These are phyloP conservation scores for Fusarium solani-melongenae DNA, from an alignment of 2,329 filamentous ascomycete genomes.

Conservation along the genomic window DNA sequence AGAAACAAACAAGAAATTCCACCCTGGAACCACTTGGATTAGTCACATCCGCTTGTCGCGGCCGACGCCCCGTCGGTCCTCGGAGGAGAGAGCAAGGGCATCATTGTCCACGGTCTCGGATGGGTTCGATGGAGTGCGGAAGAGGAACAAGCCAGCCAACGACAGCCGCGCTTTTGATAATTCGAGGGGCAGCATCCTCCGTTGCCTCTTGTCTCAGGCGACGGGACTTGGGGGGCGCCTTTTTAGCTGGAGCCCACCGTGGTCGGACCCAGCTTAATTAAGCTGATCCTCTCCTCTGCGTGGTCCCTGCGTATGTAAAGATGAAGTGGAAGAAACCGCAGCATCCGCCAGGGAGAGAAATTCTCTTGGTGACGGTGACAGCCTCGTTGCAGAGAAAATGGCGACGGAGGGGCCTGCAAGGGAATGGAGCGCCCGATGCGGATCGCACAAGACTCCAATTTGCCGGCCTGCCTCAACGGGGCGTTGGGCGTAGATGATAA, in stretches of 20 bases:
- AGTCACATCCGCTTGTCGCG: slow-evolving; percentile 15
- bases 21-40: slow-evolving; percentile 35
- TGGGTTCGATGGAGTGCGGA: slow-evolving; percentile 19
- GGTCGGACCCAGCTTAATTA: slow-evolving; percentile 32
- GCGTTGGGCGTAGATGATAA: slow-evolving; percentile 10
- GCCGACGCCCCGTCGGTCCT: slow-evolving; percentile 23
- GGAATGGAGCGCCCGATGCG: slow-evolving; percentile 30
- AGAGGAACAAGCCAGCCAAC: slow-evolving; percentile 28
- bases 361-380: slow-evolving; percentile 21
- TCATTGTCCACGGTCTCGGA: slow-evolving; percentile 10
- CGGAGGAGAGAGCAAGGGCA: slow-evolving; percentile 28
- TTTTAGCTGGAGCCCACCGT: slow-evolving; percentile 11
- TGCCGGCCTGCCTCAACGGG: slow-evolving; percentile 28
- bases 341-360: slow-evolving; percentile 17
- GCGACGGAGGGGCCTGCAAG: slow-evolving; percentile 22
- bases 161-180: slow-evolving; percentile 33
- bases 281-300: slow-evolving; percentile 15
- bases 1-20: slow-evolving; percentile 30
- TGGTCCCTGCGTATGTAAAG: slow-evolving; percentile 29
- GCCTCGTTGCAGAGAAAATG: slow-evolving; percentile 37
- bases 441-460: slow-evolving; percentile 30
- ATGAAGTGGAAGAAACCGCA: slow-evolving; percentile 17
- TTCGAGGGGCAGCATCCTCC: slow-evolving; percentile 25
- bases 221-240: slow-evolving; percentile 5
- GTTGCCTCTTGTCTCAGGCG: slow-evolving; percentile 33